Conservation (phyloP, 1,284 basidiomycete genomes). For the Prillingera fragicola region DNA sequence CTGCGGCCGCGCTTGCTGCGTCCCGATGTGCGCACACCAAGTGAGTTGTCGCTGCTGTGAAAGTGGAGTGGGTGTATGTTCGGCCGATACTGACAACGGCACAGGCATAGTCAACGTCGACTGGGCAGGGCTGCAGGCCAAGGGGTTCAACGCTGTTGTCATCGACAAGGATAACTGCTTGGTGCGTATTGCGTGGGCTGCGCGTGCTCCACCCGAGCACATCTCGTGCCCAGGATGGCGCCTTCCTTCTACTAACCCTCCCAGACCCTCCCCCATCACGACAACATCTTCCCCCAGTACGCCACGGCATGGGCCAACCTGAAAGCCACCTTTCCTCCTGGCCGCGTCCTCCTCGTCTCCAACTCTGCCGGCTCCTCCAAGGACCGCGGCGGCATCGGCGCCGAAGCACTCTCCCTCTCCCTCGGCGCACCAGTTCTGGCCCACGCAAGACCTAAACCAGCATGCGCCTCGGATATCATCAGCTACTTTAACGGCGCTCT, state of each 20-base stretch:
- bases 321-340: conserved; percentile 64
- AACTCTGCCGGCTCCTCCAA: conserved; percentile 81
- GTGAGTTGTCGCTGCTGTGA: conserved; percentile 49
- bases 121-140: conserved; percentile 66
- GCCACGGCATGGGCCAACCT: conserved; percentile 76
- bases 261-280: conserved; percentile 70
- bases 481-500: conserved; percentile 53
- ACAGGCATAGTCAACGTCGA: conserved; percentile 83
- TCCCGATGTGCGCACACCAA: conserved; percentile 66
- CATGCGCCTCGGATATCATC: conserved; percentile 64
- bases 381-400: conserved; percentile 75
- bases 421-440: conserved; percentile 76
- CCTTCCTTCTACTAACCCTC: conserved; percentile 4
- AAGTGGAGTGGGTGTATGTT: not conserved
- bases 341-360: conserved; percentile 82
- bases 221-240: not conserved
- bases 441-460: conserved; percentile 71
- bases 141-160: conserved; percentile 79
- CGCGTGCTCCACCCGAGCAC: too few species aligned
- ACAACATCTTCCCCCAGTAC: conserved; percentile 66
- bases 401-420: conserved; percentile 73
- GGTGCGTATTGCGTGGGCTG: conserved; percentile 50
- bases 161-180: conserved; percentile 98
- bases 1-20: conserved; percentile 67
- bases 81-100: conserved; percentile 36